These are phyloP conservation scores for Tuber borchii DNA, from an alignment of 495 filamentous ascomycete genomes.

Conservation along the genomic window DNA sequence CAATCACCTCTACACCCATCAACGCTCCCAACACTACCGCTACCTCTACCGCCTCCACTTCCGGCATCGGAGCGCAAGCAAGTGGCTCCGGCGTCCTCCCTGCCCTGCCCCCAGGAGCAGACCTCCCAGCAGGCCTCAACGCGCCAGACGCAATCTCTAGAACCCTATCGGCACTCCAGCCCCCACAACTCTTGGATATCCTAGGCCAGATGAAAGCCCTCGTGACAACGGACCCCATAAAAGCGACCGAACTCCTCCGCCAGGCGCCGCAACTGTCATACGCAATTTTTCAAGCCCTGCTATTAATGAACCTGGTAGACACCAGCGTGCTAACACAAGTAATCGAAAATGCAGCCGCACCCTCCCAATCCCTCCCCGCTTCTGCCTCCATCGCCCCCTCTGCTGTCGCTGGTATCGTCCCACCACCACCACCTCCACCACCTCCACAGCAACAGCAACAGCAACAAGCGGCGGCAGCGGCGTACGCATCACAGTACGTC, in stretches of 20 bases:
- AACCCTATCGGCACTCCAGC: constrained; percentile 76
- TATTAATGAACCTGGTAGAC: constrained; percentile 89
- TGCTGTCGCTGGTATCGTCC: constrained; percentile 13
- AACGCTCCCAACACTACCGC: constrained; percentile 17
- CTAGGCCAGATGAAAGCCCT: constrained; percentile 90
- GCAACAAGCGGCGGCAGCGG: neutral
- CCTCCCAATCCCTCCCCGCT: constrained; percentile 10
- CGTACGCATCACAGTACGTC: constrained; percentile 21
- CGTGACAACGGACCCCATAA: constrained; percentile 67
- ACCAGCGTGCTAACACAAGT: constrained; percentile 41
- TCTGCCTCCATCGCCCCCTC: constrained; percentile 7
- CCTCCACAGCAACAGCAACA: constrained; percentile 26
- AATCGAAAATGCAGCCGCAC: constrained; percentile 37
- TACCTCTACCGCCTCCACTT: neutral
- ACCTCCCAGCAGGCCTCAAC: constrained; percentile 69
- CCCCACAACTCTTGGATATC: constrained; percentile 87
- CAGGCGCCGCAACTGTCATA: constrained; percentile 91
- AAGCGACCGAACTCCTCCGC: constrained; percentile 78
- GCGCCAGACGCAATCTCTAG: constrained; percentile 86
- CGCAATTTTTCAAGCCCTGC: constrained; percentile 89
- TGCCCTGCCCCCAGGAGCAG: constrained; percentile 73
- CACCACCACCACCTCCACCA: constrained; percentile 19
- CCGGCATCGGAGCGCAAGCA: neutral
- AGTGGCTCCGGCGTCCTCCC: constrained; percentile 51
- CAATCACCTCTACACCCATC: constrained; percentile 42